Conservation (phyloP, 257 asterid species). For the Nicotiana benthamiana region DNA sequence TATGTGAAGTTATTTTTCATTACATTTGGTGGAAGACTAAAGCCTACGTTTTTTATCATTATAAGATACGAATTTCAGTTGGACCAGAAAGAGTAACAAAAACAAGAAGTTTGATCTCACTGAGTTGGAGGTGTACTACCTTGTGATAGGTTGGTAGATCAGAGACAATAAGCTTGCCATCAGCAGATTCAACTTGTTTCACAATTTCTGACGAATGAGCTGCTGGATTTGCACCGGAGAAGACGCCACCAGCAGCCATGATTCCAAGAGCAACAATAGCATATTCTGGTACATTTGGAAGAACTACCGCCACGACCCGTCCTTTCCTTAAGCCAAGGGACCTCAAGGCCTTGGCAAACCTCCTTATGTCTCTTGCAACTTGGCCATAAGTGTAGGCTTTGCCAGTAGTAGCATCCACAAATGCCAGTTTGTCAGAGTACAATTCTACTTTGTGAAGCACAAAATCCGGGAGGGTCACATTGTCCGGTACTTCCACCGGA, state of each 20-base stretch:
- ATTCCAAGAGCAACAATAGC: slow-evolving; percentile 79
- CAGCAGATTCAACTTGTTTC: slow-evolving; percentile 88
- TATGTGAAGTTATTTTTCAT: not conserved
- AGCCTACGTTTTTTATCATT: not conserved
- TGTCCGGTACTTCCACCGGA: slow-evolving; percentile 55
- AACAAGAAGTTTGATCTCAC: not conserved
- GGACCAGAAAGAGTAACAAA: not conserved
- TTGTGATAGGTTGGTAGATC: slow-evolving; percentile 70
- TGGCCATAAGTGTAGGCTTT: slow-evolving; percentile 56
- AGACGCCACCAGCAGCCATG: slow-evolving; percentile 88
- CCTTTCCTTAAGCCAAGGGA: slow-evolving; percentile 85
- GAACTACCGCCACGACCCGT: slow-evolving; percentile 61
- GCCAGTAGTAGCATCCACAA: slow-evolving; percentile 67
- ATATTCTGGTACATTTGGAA: slow-evolving; percentile 75
- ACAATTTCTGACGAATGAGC: slow-evolving; percentile 63
- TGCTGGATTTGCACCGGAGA: slow-evolving; percentile 84
- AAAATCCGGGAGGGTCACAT: slow-evolving; percentile 67
- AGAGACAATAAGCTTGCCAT: slow-evolving; percentile 71
- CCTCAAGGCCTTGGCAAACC: slow-evolving; percentile 80
- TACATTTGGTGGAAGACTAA: not conserved
- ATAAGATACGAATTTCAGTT: not conserved
- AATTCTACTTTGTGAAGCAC: slow-evolving; percentile 51
- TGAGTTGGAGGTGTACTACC: slow-evolving; percentile 23
- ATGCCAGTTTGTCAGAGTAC: slow-evolving; percentile 54
- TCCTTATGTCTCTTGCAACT: slow-evolving; percentile 47